A percentile compares a stretch with the other conserved stretches of the same genome.
Conservation (phyloP, 495 filamentous ascomycete genomes). For the Penicillium roqueforti region DNA sequence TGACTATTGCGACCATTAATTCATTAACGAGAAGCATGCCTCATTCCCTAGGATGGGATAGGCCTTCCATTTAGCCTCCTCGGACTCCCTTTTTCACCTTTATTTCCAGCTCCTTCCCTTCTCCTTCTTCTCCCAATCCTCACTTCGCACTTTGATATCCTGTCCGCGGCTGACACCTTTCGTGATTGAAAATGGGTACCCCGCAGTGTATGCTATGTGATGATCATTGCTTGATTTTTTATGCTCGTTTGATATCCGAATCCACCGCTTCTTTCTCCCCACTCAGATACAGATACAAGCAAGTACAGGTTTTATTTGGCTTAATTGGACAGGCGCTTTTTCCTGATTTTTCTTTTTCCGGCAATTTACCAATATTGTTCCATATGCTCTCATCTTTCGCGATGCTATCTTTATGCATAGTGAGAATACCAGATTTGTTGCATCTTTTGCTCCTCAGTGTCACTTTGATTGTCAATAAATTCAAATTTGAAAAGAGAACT, state of each 20-base stretch:
- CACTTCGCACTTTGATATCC: not conserved
- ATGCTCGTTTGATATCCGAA: conserved; percentile 17
- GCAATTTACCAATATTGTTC: not conserved
- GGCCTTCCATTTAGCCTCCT: not conserved
- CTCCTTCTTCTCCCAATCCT: conserved; percentile 2
- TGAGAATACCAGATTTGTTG: not conserved
- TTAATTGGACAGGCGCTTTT: not conserved
- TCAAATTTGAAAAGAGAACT: not conserved
- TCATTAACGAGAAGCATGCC: conserved; percentile 16
- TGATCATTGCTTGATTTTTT: conserved; percentile 9
- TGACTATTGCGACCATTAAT: not conserved
- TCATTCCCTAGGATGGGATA: not conserved
- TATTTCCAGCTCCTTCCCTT: not conserved
- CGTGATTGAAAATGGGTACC: conserved; percentile 10
- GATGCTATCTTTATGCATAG: not conserved
- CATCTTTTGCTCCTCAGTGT: not conserved
- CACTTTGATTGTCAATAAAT: not conserved
- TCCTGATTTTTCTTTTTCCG: not conserved
- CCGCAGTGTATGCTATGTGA: conserved; percentile 18
- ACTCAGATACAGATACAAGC: not conserved
- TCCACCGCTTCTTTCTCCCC: not conserved
- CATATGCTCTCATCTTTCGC: not conserved
- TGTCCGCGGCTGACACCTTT: not conserved
- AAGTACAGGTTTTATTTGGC: not conserved
- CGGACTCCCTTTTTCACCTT: not conserved